These are phyloP conservation scores for Xerocomus amazonicus DNA, from an alignment of 1,284 basidiomycete genomes.

Conservation along the genomic window DNA sequence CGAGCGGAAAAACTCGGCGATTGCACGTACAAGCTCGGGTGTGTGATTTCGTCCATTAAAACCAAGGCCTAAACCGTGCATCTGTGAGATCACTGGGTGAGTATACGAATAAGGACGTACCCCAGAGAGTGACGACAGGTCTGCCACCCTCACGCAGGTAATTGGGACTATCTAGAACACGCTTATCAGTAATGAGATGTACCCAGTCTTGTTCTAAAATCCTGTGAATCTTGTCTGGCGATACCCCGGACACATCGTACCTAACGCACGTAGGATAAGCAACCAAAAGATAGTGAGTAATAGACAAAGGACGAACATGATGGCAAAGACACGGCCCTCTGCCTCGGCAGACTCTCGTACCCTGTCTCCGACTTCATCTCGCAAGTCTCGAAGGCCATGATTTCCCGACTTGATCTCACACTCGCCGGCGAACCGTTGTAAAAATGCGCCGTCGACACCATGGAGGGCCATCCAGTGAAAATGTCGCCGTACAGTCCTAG, in stretches of 20 bases:
- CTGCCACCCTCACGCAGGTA: not conserved
- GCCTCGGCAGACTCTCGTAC: slow-evolving; percentile 71
- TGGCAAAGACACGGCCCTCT: slow-evolving; percentile 71
- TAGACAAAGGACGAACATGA: slow-evolving; percentile 54
- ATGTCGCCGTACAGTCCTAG: slow-evolving; percentile 67
- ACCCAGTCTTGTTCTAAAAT: slow-evolving; percentile 66
- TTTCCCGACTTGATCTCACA: slow-evolving; percentile 55
- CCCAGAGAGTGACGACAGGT: not conserved
- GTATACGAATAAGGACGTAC: not conserved
- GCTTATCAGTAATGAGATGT: slow-evolving; percentile 59
- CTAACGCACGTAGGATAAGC: slow-evolving; percentile 33
- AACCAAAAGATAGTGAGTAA: not conserved
- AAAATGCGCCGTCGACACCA: slow-evolving; percentile 70
- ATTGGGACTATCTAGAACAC: slow-evolving; percentile 51
- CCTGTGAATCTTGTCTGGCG: slow-evolving; percentile 53
- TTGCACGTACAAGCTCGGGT: slow-evolving; percentile 52
- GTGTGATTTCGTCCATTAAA: slow-evolving; percentile 61
- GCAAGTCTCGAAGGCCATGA: slow-evolving; percentile 50
- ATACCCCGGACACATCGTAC: slow-evolving; percentile 73
- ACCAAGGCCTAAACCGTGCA: slow-evolving; percentile 50
- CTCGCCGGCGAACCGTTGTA: slow-evolving; percentile 69
- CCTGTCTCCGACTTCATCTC: slow-evolving; percentile 68
- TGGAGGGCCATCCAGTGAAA: slow-evolving; percentile 81
- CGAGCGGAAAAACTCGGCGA: slow-evolving; percentile 52
- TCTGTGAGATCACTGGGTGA: not conserved